Evolutionary conservation across 371 early-diverging fungal species (phyloP).

Genomic region (Zopfochytrium polystomum): DNA sequence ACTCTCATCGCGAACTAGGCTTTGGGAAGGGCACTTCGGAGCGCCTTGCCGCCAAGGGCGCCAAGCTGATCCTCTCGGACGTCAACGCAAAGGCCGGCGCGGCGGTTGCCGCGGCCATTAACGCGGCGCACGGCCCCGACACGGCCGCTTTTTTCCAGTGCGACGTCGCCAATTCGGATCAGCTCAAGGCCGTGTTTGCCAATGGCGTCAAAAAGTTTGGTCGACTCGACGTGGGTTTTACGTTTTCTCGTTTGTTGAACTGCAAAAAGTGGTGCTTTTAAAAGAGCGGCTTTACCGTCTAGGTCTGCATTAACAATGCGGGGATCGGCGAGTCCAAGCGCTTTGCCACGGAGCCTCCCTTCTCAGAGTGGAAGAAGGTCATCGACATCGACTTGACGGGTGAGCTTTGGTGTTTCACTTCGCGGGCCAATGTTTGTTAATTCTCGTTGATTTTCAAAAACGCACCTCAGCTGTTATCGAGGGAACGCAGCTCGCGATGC

Average conservation of each 20-base stretch:
- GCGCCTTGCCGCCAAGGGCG: slow-evolving; percentile 46
- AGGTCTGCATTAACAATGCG: slow-evolving; percentile 63
- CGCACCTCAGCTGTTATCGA: slow-evolving; percentile 57
- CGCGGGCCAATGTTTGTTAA: too few relatives aligned
- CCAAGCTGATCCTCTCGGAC: slow-evolving; percentile 52
- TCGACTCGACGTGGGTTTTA: slow-evolving; percentile 50
- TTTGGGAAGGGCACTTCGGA: slow-evolving; percentile 58
- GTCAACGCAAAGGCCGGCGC: slow-evolving; percentile 47
- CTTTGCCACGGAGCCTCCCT: slow-evolving; percentile 17
- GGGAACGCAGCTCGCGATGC: slow-evolving; percentile 67
- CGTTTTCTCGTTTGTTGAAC: neutral
- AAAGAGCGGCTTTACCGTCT: neutral
- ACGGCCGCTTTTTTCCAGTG: slow-evolving; percentile 42
- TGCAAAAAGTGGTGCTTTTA: neutral
- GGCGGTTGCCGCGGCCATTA: slow-evolving; percentile 38
- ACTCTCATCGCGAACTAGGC: too few relatives aligned
- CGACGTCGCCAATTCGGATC: slow-evolving; percentile 57
- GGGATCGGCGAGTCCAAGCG: slow-evolving; percentile 49
- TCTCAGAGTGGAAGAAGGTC: slow-evolving; percentile 50
- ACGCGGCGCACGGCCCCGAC: slow-evolving; percentile 37
- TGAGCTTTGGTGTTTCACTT: too few relatives aligned
- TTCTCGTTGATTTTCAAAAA: too few relatives aligned
- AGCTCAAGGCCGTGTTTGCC: slow-evolving; percentile 49
- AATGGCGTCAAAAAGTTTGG: slow-evolving; percentile 55
- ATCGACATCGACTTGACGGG: slow-evolving; percentile 62